Conservation (phyloP, 2,329 filamentous ascomycete genomes). For the Leptodontidium sp. region DNA sequence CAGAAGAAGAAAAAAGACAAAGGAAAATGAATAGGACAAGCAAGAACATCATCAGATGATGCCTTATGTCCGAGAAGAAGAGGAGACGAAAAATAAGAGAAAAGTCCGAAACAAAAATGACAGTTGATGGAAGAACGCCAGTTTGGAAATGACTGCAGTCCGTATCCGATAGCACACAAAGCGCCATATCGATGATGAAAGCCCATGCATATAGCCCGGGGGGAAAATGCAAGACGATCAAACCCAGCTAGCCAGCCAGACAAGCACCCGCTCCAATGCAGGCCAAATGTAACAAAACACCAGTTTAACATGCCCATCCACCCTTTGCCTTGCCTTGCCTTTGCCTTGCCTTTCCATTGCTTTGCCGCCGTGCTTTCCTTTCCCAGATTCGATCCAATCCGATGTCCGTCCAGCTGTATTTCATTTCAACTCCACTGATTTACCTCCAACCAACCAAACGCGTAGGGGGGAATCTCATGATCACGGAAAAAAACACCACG, state of each 20-base stretch:
- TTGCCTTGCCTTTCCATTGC: conserved; percentile 2
- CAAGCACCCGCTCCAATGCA: neutral
- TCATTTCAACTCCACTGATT: conserved; percentile 44
- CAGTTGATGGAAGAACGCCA: conserved; percentile 35
- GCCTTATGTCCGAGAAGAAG: neutral
- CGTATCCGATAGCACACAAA: neutral
- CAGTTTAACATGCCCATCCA: conserved; percentile 41
- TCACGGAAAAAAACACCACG: conserved; percentile 42
- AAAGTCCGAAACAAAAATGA: neutral
- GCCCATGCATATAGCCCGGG: neutral
- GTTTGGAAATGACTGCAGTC: conserved; percentile 41
- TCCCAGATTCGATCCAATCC: conserved; percentile 12
- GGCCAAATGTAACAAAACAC: conserved; percentile 34
- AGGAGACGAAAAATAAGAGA: too few species aligned
- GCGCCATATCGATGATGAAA: conserved; percentile 10
- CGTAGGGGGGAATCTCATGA: conserved; percentile 47
- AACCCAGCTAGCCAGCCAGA: conserved; percentile 5
- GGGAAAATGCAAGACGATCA: conserved; percentile 1
- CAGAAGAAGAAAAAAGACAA: neutral
- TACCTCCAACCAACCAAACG: conserved; percentile 39
- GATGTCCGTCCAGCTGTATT: neutral
- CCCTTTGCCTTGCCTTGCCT: conserved; percentile 21
- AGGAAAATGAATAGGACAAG: neutral
- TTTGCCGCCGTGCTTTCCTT: neutral
- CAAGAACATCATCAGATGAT: conserved; percentile 1